Percentiles rank a stretch among this genome's conserved stretches.
phyloP scores from a whole-genome alignment of 1,284 basidiomycete species.

The Fistulinella cinereoalba region DNA sequence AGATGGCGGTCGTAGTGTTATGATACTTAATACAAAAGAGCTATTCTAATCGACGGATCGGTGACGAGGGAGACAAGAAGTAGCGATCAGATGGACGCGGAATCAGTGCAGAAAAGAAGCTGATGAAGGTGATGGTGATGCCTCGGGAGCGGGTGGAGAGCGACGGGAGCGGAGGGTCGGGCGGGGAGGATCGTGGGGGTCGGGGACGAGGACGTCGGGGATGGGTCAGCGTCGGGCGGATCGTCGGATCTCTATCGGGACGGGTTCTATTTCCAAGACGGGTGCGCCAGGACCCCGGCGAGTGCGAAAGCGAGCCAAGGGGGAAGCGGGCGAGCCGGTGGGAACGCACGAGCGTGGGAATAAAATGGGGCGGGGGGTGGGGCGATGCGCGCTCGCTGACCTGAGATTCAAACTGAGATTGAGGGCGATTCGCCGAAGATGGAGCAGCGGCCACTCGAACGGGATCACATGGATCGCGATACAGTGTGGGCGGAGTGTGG shows the following conservation, averaged over 20 bases:
- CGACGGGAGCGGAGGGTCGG: constrained; percentile 18
- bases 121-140: constrained; percentile 13
- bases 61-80: constrained; percentile 6
- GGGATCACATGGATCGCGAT: constrained; percentile 36
- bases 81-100: constrained; percentile 13
- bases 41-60: constrained; percentile 29
- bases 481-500: constrained; percentile 28
- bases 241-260: constrained; percentile 25
- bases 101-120: constrained; percentile 24
- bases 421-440: constrained; percentile 34
- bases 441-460: constrained; percentile 32
- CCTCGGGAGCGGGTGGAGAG: constrained; percentile 1
- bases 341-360: constrained; percentile 22
- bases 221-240: constrained; percentile 32
- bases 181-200: constrained; percentile 14
- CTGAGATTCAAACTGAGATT: constrained; percentile 33
- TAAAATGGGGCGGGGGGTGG: constrained; percentile 24
- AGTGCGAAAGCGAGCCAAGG: constrained; percentile 32
- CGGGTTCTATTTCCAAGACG: constrained; percentile 24
- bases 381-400: constrained; percentile 26
- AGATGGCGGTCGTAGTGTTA: constrained; percentile 25
- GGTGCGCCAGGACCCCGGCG: constrained; percentile 29
- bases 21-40: constrained; percentile 29
- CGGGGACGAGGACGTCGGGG: constrained; percentile 19
- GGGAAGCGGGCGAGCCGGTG: constrained; percentile 26